Conservation (phyloP, 345 rosid genomes). For the Microthlaspi erraticum region DNA sequence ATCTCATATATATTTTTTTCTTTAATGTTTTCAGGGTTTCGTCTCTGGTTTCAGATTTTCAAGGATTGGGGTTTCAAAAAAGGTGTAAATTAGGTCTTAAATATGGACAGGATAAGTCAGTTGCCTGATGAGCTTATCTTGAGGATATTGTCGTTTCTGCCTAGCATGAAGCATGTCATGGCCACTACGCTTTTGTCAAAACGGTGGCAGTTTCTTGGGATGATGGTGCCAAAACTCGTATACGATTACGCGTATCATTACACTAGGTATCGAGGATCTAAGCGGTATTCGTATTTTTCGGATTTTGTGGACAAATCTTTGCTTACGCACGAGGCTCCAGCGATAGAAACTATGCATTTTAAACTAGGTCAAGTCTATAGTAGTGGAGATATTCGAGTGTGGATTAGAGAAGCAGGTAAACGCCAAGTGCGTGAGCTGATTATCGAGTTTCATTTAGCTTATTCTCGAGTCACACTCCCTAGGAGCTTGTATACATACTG, state of each 20-base stretch:
- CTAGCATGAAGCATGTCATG: conserved; percentile 1
- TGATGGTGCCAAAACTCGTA: conserved; percentile 1
- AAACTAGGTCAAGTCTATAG: conserved; percentile 3
- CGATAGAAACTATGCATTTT: conserved; percentile 13
- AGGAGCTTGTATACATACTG: no score
- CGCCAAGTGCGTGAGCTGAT: no score
- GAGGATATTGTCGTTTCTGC: conserved; percentile 5
- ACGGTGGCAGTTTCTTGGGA: conserved; percentile 28
- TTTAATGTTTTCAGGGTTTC: not conserved
- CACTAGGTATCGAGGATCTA: not conserved
- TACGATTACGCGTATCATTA: not conserved
- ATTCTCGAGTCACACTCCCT: no score
- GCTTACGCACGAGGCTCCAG: conserved; percentile 8
- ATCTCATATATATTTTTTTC: not conserved
- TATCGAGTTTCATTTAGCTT: no score
- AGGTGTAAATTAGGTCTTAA: not conserved
- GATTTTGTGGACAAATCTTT: conserved; percentile 12
- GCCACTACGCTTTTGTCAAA: conserved; percentile 22
- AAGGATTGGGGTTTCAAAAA: not conserved
- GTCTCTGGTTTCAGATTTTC: not conserved
- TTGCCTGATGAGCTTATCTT: conserved; percentile 6
- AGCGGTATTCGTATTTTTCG: no score
- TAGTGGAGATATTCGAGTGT: not conserved
- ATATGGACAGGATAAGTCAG: conserved; percentile 9
- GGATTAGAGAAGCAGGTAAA: no score